Evolutionary conservation across 2,329 filamentous ascomycete genomes (phyloP).

Genomic region (Colletotrichum sp.): DNA sequence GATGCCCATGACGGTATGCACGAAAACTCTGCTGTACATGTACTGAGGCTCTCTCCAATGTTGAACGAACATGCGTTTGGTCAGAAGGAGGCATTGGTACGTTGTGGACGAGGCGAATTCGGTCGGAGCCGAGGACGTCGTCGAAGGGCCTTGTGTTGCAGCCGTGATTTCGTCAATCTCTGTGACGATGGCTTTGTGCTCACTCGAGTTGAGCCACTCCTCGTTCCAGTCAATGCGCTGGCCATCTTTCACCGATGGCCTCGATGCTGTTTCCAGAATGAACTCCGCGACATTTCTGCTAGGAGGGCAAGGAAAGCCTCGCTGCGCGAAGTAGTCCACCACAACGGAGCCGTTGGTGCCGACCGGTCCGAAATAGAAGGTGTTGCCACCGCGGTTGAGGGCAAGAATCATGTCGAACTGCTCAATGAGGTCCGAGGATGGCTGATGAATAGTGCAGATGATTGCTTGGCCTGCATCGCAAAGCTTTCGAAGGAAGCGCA

Average conservation of each 20-base stretch:
- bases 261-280: constrained; percentile 49
- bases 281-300: constrained; percentile 54
- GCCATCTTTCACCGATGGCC: constrained; percentile 37
- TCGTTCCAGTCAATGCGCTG: constrained; percentile 72
- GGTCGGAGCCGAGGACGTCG: constrained; percentile 27
- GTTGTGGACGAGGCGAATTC: constrained; percentile 72
- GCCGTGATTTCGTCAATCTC: constrained; percentile 69
- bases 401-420: constrained; percentile 78
- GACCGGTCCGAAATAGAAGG: constrained; percentile 76
- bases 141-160: constrained; percentile 35
- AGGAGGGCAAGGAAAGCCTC: constrained; percentile 70
- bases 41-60: constrained; percentile 81
- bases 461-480: constrained; percentile 70
- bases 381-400: constrained; percentile 71
- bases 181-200: constrained; percentile 61
- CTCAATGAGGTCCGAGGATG: constrained; percentile 63
- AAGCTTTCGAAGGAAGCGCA: constrained; percentile 46
- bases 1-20: constrained; percentile 72
- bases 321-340: constrained; percentile 59
- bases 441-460: constrained; percentile 68
- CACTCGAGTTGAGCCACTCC: constrained; percentile 71
- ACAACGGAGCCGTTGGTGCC: constrained; percentile 70
- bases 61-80: constrained; percentile 72
- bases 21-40: constrained; percentile 78
- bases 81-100: constrained; percentile 69